A percentile compares a stretch with the other conserved stretches of the same genome.
Conservation (phyloP, 1,284 basidiomycete species). For the Ceratobasidium sp. region DNA sequence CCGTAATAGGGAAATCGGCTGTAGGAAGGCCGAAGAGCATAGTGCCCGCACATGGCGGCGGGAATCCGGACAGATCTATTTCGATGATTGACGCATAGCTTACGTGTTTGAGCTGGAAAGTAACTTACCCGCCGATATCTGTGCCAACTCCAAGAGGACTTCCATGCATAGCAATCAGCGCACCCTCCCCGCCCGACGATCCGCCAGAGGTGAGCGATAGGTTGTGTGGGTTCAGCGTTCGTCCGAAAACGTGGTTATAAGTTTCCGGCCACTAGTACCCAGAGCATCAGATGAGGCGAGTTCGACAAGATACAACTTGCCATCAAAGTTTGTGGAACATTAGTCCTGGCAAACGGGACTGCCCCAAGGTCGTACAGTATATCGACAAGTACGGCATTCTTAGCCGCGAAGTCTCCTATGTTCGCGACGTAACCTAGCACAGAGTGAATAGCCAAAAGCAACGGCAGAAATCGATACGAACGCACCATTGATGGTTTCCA, state of each 20-base stretch:
- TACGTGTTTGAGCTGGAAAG: not conserved
- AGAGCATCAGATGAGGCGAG: no score
- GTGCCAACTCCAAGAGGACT: constrained; percentile 71
- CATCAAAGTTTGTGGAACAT: constrained; percentile 68
- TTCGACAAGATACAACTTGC: no score
- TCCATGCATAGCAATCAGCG: constrained; percentile 71
- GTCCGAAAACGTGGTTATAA: constrained; percentile 68
- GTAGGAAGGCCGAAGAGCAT: constrained; percentile 77
- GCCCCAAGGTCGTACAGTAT: constrained; percentile 59
- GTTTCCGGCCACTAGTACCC: constrained; percentile 57
- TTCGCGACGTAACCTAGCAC: no score
- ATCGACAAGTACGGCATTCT: no score
- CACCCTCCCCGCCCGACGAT: constrained; percentile 74
- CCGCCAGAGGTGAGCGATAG: constrained; percentile 68
- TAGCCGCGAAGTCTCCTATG: no score
- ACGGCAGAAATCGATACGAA: no score
- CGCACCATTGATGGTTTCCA: constrained; percentile 57
- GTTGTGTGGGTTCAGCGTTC: constrained; percentile 69
- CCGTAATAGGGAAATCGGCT: constrained; percentile 79
- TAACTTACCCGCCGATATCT: constrained; percentile 62
- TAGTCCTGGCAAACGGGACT: constrained; percentile 70
- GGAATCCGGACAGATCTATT: constrained; percentile 81
- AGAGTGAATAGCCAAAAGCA: no score
- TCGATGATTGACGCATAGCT: not conserved
- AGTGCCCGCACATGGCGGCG: constrained; percentile 73